Evolutionary conservation across 495 filamentous ascomycete genomes (phyloP), one percentile per base, ranked within the genome.

Genomic region (Talaromyces thailandensis): DNA sequence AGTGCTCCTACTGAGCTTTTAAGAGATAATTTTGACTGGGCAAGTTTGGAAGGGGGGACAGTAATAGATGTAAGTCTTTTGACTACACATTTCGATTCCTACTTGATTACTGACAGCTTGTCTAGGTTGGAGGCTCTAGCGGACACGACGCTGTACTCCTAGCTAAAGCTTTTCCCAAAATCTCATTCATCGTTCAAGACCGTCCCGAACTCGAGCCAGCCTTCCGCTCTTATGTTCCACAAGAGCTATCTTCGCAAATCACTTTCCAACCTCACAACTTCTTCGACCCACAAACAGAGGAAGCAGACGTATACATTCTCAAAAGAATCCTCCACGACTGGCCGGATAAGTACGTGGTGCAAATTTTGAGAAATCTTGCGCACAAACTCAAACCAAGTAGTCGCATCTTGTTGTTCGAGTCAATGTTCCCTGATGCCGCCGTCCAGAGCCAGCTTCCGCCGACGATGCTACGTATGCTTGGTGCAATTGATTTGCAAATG

Each of bases 241-340:
- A 29, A n/a, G 25, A 56, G 16, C 23, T 28, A 26, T 28, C 53
- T 21, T 16, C 14, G 9, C 25, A 25, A 28, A 24, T 35, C 3
- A 35, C 53, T 9, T 21, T 56, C 28, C 31, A 48, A 48, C 16
- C 43, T 23, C 43, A 48, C 43, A 23, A 48, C 43, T 48, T 48
- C 18, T 48, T 82, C 68, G 69, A 62, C 1, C 74, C 77, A 66
- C 83, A 86, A 70, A 69, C 71, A 37, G 21, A 62, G 5, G 21
- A 37, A 14, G 79, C 81, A 5, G 78, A 83, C 50, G 70, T 79
- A n/a, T 84, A 84, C 58, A 70, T 83, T 23, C 65, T 82, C 48
- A 77, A 80, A 25, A 66, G 69, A 35, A 73, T 82, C 28, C 64
- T 84, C 12, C 81, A 84, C 64, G 76, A 84, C 63, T 75, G 75